Conservation (phyloP, 768 basidiomycete species). For the Hemileccinum impolitum region DNA sequence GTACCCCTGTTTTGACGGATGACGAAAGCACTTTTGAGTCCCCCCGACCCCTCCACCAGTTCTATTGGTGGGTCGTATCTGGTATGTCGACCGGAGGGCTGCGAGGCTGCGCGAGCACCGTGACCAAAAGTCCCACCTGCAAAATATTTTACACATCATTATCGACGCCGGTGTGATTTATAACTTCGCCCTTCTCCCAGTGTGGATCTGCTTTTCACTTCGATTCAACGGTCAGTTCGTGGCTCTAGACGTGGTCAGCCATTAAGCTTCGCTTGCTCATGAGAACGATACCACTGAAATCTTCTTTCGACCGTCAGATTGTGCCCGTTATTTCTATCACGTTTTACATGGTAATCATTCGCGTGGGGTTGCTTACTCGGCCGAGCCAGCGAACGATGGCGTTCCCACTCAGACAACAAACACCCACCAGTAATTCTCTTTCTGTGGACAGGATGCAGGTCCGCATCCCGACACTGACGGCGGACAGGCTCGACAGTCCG, state of each 20-base stretch:
- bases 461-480: too few species aligned
- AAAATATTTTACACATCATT: constrained; percentile 20
- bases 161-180: constrained; percentile 37
- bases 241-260: constrained; percentile 32
- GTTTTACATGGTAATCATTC: constrained; percentile 16
- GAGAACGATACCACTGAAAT: not conserved
- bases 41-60: constrained; percentile 5
- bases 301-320: not conserved
- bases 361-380: too few species aligned
- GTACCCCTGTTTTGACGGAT: not conserved
- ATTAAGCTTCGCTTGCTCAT: not conserved
- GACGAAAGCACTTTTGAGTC: not conserved
- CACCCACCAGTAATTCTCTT: too few species aligned
- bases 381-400: too few species aligned
- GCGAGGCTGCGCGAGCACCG: constrained; percentile 9
- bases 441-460: too few species aligned
- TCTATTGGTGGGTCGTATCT: constrained; percentile 25
- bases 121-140: not conserved
- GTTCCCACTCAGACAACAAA: too few species aligned
- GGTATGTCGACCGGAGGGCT: constrained; percentile 21
- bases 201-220: constrained; percentile 27
- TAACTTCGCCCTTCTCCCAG: constrained; percentile 31
- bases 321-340: constrained; percentile 14
- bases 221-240: constrained; percentile 30
- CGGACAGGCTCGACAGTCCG: not conserved